Evolutionary conservation across 352 stramenopile genomes (phyloP), one percentile per base, ranked within the genome.

Genomic region (Globisporangium okanoganense): DNA sequence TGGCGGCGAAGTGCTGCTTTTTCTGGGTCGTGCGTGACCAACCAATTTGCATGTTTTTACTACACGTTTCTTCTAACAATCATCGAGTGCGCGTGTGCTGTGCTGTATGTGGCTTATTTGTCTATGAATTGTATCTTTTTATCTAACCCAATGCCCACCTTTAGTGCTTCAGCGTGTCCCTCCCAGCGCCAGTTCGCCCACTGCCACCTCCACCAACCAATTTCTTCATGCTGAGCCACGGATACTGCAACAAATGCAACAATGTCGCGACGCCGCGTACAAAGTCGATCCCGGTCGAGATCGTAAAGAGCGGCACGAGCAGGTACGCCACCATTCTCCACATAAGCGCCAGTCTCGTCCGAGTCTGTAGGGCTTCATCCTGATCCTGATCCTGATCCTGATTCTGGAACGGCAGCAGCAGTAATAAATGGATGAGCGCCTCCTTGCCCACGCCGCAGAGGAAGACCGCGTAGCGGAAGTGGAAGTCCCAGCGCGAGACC

Each of bases 211-310:
- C 31, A 12, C 45, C 14, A 56, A 7, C 33, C 45, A 18, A 27
- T 33, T 47, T 49, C 25, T 38, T 62, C 22, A 56, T 36, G 5
- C 18, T 7, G 18, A 68, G 49, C 65, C 82, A 64, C 10, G 75
- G 62, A 31, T 72, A 80, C 56, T 74, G 76, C 22, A 88, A 29
- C 40, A 89, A 56, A 52, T 91, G 79, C 7, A 84, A 43, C 18
- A 91, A 41, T 35, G 76, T 85, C 18, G 70, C 72, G n/a, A 78
- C 53, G 9, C 67, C 79, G 2, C 82, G 79, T 7, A 89, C 44
- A 35, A 81, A 77, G 56, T 91, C 82, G 31, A 86, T 62, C 20
- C 75, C 78, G 1, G 72, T 85, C 3, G 82, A 76, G 61, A 87
- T 63, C 0, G 74, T 77, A 53, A 80, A 81, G 18, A 89, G 65